Evolutionary conservation across 768 basidiomycete genomes (phyloP).

Genomic region (Rossbeevera mucosa): DNA sequence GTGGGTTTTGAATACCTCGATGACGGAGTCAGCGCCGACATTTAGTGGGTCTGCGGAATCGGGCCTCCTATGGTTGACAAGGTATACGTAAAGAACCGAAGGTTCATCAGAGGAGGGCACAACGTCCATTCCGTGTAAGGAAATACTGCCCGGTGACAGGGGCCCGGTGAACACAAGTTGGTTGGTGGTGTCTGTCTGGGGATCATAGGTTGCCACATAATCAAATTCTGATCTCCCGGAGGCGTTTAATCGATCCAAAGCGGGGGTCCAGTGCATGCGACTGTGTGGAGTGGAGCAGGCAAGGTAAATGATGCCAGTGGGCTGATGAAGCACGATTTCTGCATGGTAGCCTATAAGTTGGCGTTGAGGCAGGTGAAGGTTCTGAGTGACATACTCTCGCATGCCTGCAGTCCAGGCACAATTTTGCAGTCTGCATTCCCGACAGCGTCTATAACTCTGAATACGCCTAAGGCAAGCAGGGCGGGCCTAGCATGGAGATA

Average conservation of each 20-base stretch:
- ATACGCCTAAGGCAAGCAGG: slow-evolving; percentile 40
- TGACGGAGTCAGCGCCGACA: slow-evolving; percentile 64
- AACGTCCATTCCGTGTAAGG: slow-evolving; percentile 66
- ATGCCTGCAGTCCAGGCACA: slow-evolving; percentile 55
- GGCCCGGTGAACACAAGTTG: slow-evolving; percentile 42
- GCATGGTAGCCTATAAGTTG: slow-evolving; percentile 11
- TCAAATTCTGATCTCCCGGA: slow-evolving; percentile 42
- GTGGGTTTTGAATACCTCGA: slow-evolving; percentile 64
- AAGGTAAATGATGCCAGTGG: slow-evolving; percentile 54
- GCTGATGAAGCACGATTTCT: slow-evolving; percentile 59
- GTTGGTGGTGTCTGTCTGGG: slow-evolving; percentile 39
- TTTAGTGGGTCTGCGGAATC: slow-evolving; percentile 31
- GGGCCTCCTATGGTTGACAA: slow-evolving; percentile 68
- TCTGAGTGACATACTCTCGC: slow-evolving; percentile 50
- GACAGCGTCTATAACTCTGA: slow-evolving; percentile 40
- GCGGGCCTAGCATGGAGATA: slow-evolving; percentile 49
- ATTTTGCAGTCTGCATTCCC: slow-evolving; percentile 47
- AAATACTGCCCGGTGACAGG: slow-evolving; percentile 38
- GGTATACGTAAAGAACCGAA: slow-evolving; percentile 54
- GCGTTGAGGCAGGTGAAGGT: neutral
- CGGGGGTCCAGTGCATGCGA: slow-evolving; percentile 52
- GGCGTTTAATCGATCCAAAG: slow-evolving; percentile 31
- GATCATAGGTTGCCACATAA: slow-evolving; percentile 59
- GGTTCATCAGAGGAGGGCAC: slow-evolving; percentile 48
- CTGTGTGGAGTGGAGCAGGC: slow-evolving; percentile 54